Conservation (phyloP, 2,329 filamentous ascomycete genomes). For the Talaromyces pinophilus region DNA sequence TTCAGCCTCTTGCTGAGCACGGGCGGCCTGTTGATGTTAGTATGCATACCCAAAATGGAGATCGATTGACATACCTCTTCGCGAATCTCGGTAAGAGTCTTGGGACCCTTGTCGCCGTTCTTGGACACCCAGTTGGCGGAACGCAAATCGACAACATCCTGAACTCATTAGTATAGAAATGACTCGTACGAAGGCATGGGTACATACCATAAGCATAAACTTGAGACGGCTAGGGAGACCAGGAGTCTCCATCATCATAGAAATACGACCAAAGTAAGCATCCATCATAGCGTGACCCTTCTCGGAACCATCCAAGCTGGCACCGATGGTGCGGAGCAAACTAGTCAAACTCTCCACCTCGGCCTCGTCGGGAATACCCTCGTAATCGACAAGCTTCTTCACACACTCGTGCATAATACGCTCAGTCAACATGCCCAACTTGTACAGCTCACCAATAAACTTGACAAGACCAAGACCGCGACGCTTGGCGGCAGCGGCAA, state of each 20-base stretch:
- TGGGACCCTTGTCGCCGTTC: conserved; percentile 89
- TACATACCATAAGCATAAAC: conserved; percentile 83
- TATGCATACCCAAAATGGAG: background rate
- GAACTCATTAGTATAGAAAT: conserved; percentile 13
- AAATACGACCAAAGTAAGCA: conserved; percentile 88
- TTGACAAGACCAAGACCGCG: conserved; percentile 96
- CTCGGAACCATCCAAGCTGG: conserved; percentile 77
- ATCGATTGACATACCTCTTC: conserved; percentile 60
- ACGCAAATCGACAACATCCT: conserved; percentile 84
- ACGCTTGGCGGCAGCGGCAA: conserved; percentile 89
- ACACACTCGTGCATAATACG: conserved; percentile 99
- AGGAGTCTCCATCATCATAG: conserved; percentile 75
- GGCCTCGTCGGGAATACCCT: conserved; percentile 88
- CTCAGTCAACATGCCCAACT: conserved; percentile 96
- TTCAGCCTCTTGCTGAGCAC: conserved; percentile 80
- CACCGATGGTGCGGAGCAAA: conserved; percentile 86
- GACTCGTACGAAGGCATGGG: background rate
- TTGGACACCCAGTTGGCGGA: conserved; percentile 78
- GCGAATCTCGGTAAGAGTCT: conserved; percentile 92
- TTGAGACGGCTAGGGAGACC: conserved; percentile 82
- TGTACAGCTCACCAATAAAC: conserved; percentile 99
- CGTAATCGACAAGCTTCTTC: conserved; percentile 92
- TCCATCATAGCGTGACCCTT: conserved; percentile 87
- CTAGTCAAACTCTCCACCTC: conserved; percentile 96
- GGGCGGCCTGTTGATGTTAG: conserved; percentile 56